Base-by-base conservation (phyloP, 257 asterid genomes). In the Nicotiana noctiflora region DNA sequence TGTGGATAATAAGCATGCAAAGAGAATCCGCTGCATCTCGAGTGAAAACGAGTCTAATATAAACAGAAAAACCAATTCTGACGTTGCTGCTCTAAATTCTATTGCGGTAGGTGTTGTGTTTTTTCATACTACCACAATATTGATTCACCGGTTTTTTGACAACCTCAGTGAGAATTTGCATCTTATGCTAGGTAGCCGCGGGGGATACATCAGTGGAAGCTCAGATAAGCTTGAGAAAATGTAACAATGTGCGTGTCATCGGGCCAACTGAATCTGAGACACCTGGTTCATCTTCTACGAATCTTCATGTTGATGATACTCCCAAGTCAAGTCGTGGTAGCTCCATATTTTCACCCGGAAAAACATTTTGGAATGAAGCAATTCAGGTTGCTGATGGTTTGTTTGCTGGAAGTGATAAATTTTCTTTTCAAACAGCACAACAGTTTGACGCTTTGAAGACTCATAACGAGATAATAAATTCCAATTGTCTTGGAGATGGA, bases 281-380 rank as follows among this genome's bases (percentile, higher is more conserved):
- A 75, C 97, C 97, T 81, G 86, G 87, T 84, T 76, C 89, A 74
- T 51, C 84, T 72, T 77, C 80, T 77, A 77, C 68, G 7, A 87
- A 76, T 82, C 34, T 72, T 77, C 88, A 86, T 80, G 83, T 83
- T 80, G 84, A 83, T 29, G 91, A 82, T 84, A 92, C 98, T 82
- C 99, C 97, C 81, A 87, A 86, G 75, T 91, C 97, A 63, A 74
- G 86, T 78, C 80, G 90, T 65, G 93, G 97, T 81, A 91, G 94
- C 89, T 95, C 97, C 75, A 83, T 85, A 53, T 91, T 93, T 84
- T 95, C 99, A 61, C 99, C 99, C 25, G 99, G 99, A 83, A 98
- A 95, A 86, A 85, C 92, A 76, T 95, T 95, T 85, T 95, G 99
- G 99, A 90, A 92, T 82, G 98, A 95, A 88, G 99, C 97, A 79